A percentile compares a stretch with the other conserved stretches of the same genome.
These are phyloP conservation scores for Aspergillus neoniger DNA, from an alignment of 2,329 filamentous ascomycete species.

Conservation along the genomic window DNA sequence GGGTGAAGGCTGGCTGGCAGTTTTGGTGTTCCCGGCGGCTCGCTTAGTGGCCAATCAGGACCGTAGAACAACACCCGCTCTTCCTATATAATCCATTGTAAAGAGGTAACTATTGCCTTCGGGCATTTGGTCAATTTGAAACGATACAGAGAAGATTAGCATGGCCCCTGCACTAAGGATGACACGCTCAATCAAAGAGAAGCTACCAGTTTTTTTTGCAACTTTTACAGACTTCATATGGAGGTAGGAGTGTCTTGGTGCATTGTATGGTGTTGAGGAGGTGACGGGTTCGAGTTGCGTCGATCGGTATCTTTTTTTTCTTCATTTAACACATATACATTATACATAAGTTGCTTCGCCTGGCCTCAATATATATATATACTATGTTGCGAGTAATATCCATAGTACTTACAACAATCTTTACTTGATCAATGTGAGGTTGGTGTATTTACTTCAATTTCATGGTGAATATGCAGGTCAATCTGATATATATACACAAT, in stretches of 20 bases:
- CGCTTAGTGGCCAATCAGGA: constrained; percentile 15
- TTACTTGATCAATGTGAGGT: background rate
- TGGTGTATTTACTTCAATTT: background rate
- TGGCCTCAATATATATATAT: too few relatives aligned
- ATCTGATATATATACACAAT: constrained; percentile 3
- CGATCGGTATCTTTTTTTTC: background rate
- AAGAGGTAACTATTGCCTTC: constrained; percentile 35
- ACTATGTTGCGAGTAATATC: too few relatives aligned
- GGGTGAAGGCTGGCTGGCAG: background rate
- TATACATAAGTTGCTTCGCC: too few relatives aligned
- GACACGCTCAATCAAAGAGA: constrained; percentile 85
- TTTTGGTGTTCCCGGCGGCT: constrained; percentile 15
- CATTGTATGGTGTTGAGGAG: background rate
- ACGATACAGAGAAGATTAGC: constrained; percentile 78
- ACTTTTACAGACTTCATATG: constrained; percentile 19
- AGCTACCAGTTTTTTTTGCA: constrained; percentile 67
- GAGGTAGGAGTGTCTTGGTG: constrained; percentile 12
- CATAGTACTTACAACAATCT: too few relatives aligned
- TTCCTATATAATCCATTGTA: constrained; percentile 27
- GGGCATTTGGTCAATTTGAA: constrained; percentile 66
- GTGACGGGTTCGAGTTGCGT: constrained; percentile 15
- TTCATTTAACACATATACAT: too few relatives aligned
- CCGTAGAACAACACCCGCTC: background rate
- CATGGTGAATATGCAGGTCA: background rate
- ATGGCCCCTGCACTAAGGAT: constrained; percentile 90